These are phyloP conservation scores for Cytidiella melzeri DNA, from an alignment of 768 basidiomycete species.

Conservation along the genomic window DNA sequence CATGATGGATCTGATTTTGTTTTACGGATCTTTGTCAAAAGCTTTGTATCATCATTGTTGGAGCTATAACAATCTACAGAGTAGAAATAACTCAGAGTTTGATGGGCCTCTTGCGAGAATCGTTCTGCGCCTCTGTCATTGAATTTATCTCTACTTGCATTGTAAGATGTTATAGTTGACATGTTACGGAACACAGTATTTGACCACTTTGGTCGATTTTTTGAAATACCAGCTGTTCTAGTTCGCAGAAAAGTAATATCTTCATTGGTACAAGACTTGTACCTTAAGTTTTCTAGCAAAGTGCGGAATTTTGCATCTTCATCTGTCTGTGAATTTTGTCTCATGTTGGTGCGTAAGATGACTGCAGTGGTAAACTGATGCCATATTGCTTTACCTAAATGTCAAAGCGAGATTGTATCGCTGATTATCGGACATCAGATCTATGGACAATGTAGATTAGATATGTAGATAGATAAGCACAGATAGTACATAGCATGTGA, in stretches of 20 bases:
- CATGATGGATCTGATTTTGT: no score
- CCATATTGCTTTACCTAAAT: slow-evolving; percentile 30
- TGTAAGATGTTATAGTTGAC: slow-evolving; percentile 29
- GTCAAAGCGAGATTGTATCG: no score
- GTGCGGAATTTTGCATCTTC: slow-evolving; percentile 24
- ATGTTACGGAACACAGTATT: slow-evolving; percentile 23
- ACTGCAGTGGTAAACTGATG: slow-evolving; percentile 32
- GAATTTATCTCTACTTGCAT: slow-evolving; percentile 30
- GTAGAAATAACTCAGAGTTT: slow-evolving; percentile 18
- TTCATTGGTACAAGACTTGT: slow-evolving; percentile 31
- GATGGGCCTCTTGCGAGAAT: slow-evolving; percentile 29
- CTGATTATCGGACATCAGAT: no score
- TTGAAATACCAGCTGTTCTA: slow-evolving; percentile 15
- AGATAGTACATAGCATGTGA: no score
- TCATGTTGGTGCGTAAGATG: slow-evolving; percentile 31
- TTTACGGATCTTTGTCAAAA: no score
- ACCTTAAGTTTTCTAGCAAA: slow-evolving; percentile 33
- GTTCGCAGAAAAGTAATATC: slow-evolving; percentile 31
- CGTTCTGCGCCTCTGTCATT: slow-evolving; percentile 26
- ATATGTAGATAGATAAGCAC: no score
- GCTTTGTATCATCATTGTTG: no score
- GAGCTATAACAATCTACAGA: no score
- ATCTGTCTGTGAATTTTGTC: slow-evolving; percentile 20
- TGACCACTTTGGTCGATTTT: slow-evolving; percentile 8
- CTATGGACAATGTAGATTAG: no score